Base-by-base conservation (phyloP, 805 yeast species). In the Hanseniaspora valbyensis region DNA sequence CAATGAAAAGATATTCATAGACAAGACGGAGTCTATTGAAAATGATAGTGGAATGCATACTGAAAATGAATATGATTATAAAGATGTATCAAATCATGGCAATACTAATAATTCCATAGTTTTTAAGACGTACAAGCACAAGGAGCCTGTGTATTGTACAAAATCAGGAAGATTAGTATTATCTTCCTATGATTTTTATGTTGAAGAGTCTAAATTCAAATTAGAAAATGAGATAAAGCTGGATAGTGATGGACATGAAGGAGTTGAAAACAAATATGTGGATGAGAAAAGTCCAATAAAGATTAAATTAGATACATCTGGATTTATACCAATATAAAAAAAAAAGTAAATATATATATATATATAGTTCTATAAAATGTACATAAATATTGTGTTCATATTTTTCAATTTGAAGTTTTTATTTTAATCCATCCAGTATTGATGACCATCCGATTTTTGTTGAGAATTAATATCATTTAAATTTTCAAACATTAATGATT, bases 61-160 rank as follows among this genome's bases (percentile, higher is more conserved):
- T 24, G 26, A 36, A 21, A 8, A 28, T 36, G 24, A 39, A 16
- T 38, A 22, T 38, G 43, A 38, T 22, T 38, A 45, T 32, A 30
- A 45, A 12, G 50, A 45, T 39, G 12, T 30, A 6, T 32, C 28
- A 12, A 33, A 42, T 18, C 26, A 19, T 13, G 19, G 19, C 4
- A 16, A 10, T 13, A 9, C 25, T 26, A 10, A 5, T 10, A 24
- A 26, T 10, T 28, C 14, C 25, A 18, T 33, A 12, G 16, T 10
- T 2, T 48, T 33, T 52, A 61, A 4, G 60, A 60, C 32, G 54
- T 57, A 41, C 55, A 58, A 56, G 64, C 54, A 65, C 64, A 64
- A 29, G 28, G 34, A 36, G 10, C 49, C 49, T 12, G 34, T 33
- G 2, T 44, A 44, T 24, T 28, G 57, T 58, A 40, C 61, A 41